Conservation (phyloP, 192 early-diverging fungal species). For the Spizellomyces punctatus region DNA sequence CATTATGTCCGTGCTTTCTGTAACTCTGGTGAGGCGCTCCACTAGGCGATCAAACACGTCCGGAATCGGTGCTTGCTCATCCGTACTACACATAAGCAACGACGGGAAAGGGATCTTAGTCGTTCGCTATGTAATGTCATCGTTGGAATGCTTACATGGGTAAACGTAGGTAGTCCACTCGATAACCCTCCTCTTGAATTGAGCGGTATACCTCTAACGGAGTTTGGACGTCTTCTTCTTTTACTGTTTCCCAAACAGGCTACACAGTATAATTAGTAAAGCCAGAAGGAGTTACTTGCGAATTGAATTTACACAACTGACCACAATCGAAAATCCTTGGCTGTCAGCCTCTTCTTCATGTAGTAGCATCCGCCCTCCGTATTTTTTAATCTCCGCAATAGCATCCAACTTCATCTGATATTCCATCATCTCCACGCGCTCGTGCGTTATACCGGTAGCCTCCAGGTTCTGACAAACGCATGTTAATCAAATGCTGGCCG, state of each 20-base stretch:
- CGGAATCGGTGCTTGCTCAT: slow-evolving; percentile 71
- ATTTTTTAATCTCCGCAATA: slow-evolving; percentile 50
- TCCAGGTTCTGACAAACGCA: slow-evolving; percentile 49
- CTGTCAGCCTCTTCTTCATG: slow-evolving; percentile 56
- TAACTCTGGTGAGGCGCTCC: slow-evolving; percentile 43
- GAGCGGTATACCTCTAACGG: slow-evolving; percentile 60
- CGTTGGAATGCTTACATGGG: slow-evolving; percentile 49
- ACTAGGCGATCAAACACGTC: slow-evolving; percentile 68
- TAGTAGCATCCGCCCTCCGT: slow-evolving; percentile 54
- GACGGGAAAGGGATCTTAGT: neutral
- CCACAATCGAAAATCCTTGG: slow-evolving; percentile 52
- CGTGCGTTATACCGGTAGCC: slow-evolving; percentile 62
- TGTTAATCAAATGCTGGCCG: neutral
- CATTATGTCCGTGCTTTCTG: slow-evolving; percentile 41
- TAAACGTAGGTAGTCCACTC: slow-evolving; percentile 59
- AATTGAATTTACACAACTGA: slow-evolving; percentile 20
- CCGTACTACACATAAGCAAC: slow-evolving; percentile 37
- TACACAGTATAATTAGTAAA: neutral
- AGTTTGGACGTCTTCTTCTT: slow-evolving; percentile 54
- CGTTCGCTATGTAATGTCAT: too few species aligned
- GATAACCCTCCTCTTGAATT: slow-evolving; percentile 55
- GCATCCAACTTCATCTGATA: slow-evolving; percentile 60
- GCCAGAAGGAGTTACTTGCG: neutral
- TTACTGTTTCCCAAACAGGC: slow-evolving; percentile 62
- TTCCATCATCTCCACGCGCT: slow-evolving; percentile 70